phyloP scores from a whole-genome alignment of 164 flowering plant species.

The Vitis amurensis region DNA sequence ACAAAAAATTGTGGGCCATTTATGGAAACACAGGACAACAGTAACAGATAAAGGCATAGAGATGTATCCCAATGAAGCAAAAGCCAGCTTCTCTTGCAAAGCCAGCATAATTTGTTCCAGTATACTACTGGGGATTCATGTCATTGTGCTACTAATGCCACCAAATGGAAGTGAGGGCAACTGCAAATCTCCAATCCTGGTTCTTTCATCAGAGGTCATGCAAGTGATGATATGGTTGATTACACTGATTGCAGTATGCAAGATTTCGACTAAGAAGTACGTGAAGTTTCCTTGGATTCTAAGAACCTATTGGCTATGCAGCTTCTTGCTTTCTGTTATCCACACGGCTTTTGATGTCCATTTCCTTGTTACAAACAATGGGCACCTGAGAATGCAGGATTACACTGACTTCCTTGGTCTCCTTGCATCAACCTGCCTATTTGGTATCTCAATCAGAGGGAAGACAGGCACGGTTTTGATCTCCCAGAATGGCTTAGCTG shows the following conservation, averaged over 20 bases:
- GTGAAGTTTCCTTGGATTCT: slow-evolving; percentile 61
- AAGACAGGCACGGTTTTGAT: slow-evolving; percentile 42
- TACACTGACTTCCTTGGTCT: slow-evolving; percentile 44
- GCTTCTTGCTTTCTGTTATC: slow-evolving; percentile 47
- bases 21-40: slow-evolving; percentile 28
- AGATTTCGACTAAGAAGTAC: slow-evolving; percentile 21
- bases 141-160: slow-evolving; percentile 34
- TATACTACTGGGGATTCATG: slow-evolving; percentile 38
- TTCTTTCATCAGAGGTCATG: slow-evolving; percentile 42
- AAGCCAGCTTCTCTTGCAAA: slow-evolving; percentile 39
- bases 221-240: slow-evolving; percentile 54
- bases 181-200: slow-evolving; percentile 31
- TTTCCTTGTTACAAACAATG: slow-evolving; percentile 24
- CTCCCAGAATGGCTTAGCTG: slow-evolving; percentile 30
- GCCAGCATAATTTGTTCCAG: slow-evolving; percentile 43
- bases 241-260: slow-evolving; percentile 34
- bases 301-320: slow-evolving; percentile 79
- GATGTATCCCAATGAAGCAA: slow-evolving; percentile 16
- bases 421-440: slow-evolving; percentile 42
- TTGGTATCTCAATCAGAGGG: slow-evolving; percentile 54
- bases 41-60: slow-evolving; percentile 21
- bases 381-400: slow-evolving; percentile 25
- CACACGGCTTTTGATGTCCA: slow-evolving; percentile 33
- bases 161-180: slow-evolving; percentile 27
- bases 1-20: slow-evolving; percentile 6